Percentiles rank a stretch among this genome's conserved stretches.
Evolutionary conservation across 2,329 filamentous ascomycete genomes (phyloP).

Genomic region (Neocatenulostroma microsporum): DNA sequence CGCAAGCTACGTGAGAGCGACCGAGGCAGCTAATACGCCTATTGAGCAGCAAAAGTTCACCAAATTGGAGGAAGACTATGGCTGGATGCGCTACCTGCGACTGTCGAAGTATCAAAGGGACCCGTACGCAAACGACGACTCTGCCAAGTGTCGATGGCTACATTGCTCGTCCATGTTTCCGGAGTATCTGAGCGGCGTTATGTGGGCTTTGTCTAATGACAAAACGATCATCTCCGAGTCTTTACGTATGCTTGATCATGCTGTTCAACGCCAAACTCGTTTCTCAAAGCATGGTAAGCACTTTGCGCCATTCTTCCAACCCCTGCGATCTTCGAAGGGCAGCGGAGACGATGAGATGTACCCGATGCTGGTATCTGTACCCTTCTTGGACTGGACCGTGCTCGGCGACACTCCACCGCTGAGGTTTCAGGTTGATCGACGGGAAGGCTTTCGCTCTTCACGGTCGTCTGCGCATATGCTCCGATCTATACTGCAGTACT

Average conservation of each 20-base stretch:
- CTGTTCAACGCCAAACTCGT: constrained; percentile 33
- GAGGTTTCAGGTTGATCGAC: constrained; percentile 35
- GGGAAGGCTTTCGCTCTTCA: constrained; percentile 35
- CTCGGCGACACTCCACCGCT: constrained; percentile 32
- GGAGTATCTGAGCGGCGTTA: constrained; percentile 13
- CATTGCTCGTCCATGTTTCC: constrained; percentile 38
- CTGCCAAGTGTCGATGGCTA: constrained; percentile 34
- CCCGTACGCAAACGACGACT: constrained; percentile 22
- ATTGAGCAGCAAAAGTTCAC: constrained; percentile 32
- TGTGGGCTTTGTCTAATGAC: constrained; percentile 20
- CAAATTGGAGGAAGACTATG: constrained; percentile 32
- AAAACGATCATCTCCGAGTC: constrained; percentile 14
- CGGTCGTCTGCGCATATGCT: constrained; percentile 33
- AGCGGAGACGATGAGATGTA: too few species aligned
- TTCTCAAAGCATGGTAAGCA: constrained; percentile 39
- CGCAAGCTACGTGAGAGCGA: constrained; percentile 14
- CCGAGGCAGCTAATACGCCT: constrained; percentile 23
- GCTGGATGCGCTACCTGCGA: constrained; percentile 36
- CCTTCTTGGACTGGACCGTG: constrained; percentile 37
- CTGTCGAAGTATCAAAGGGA: constrained; percentile 26
- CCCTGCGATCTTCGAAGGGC: constrained; percentile 17
- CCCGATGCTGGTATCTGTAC: constrained; percentile 35
- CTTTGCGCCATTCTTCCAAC: constrained; percentile 35
- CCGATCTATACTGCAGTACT: constrained; percentile 36
- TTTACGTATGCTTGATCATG: constrained; percentile 28